Evolutionary conservation across 2,329 filamentous ascomycete genomes (phyloP).

Genomic region (Neonectria neomacrospora): DNA sequence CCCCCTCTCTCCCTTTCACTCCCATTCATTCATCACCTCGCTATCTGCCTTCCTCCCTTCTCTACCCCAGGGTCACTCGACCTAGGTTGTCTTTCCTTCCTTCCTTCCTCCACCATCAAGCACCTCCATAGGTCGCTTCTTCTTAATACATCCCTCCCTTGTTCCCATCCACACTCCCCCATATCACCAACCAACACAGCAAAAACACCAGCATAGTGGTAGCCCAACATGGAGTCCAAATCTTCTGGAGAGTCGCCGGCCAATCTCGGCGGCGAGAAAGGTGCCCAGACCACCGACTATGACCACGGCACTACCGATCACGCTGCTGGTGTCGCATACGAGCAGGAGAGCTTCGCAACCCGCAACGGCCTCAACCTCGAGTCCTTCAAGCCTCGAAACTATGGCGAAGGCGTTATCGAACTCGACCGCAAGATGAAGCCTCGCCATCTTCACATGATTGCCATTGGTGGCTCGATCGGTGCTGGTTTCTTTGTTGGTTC

Average conservation of each 20-base stretch:
- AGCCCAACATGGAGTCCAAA: conserved; percentile 37
- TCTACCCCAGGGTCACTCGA: conserved; percentile 32
- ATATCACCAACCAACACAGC: conserved; percentile 5
- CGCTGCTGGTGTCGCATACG: conserved; percentile 31
- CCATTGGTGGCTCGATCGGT: conserved; percentile 70
- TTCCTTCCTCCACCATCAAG: conserved; percentile 12
- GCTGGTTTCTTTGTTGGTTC: conserved; percentile 73
- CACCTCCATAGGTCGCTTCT: conserved; percentile 4
- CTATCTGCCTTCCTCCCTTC: conserved; percentile 1
- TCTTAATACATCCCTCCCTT: conserved; percentile 7
- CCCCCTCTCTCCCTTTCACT: conserved; percentile 23
- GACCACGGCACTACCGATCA: conserved; percentile 31
- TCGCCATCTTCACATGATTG: conserved; percentile 71
- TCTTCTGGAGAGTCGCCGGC: conserved; percentile 34
- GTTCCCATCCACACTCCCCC: neutral
- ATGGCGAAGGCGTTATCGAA: conserved; percentile 40
- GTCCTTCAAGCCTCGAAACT: conserved; percentile 40
- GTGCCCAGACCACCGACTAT: conserved; percentile 31
- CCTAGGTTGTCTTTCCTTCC: conserved; percentile 29
- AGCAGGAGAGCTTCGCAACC: conserved; percentile 37
- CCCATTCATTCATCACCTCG: conserved; percentile 22
- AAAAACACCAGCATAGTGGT: conserved; percentile 14
- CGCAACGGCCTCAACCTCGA: conserved; percentile 43
- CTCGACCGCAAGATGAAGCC: conserved; percentile 62
- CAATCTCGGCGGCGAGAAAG: conserved; percentile 40